Evolutionary conservation across 495 filamentous ascomycete species (phyloP), one percentile per base, ranked within the genome.

Genomic region (Echria macrotheca): DNA sequence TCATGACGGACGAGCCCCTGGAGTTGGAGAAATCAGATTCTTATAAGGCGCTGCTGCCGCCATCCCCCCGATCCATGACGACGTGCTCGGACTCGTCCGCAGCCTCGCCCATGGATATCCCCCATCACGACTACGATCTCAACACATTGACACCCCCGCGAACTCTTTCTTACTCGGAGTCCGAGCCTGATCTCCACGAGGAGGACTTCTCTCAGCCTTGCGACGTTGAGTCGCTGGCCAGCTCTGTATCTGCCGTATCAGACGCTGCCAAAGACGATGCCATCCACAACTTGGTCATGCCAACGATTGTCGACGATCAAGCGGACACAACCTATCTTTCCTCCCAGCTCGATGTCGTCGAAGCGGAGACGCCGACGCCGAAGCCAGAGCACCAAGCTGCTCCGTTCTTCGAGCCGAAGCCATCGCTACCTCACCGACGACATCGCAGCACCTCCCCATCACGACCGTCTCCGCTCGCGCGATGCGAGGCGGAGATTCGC

Each of bases 61-160:
- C 69, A 19, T 76, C 71, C 19, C 71, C 69, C 41, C 70, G 69
- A 43, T 73, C 71, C 5, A 71, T 73, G 53, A 72, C 71, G 19
- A 72, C 69, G 63, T 71, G 67, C 41, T 72, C 71, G 17, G 67
- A 71, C 21, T 63, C 65, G 12, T 71, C 72, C 2, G 57, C 45
- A 12, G 58, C 52, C 4, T 72, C 68, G 5, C 58, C 52, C 3
- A 49, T 44, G n/a, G 55, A 65, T 25, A n/a, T 44, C 4, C 15
- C 29, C 10, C 53, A 60, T 25, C 44, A 59, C 29, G 42, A 51
- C 38, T 57, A 57, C 48, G 51, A 56, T 28, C 45, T 63, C 19
- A 29, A 56, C 44, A 59, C 50, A 21, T 15, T 60, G 17, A 71
- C 71, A 5, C 70, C 70, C 2, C 52, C 65, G 17, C 67, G 73